Conservation (phyloP, 345 rosid genomes). For the Rubroshorea leprosula region DNA sequence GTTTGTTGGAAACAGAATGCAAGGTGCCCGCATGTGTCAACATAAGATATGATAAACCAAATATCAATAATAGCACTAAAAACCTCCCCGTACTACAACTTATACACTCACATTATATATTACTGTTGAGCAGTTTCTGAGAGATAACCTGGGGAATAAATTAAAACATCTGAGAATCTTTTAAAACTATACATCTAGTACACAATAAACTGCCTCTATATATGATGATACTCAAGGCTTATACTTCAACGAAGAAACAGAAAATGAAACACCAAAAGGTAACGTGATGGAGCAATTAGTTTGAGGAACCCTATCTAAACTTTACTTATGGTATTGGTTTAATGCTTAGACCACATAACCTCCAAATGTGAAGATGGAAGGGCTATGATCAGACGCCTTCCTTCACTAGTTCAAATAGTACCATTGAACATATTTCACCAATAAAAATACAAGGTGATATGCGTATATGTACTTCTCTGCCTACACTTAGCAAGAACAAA, state of each 20-base stretch:
- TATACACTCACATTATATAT: constrained; percentile 44
- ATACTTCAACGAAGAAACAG: background rate
- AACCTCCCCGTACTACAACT: constrained; percentile 90
- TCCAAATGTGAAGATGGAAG: background rate
- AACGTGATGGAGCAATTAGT: background rate
- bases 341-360: background rate
- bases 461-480: background rate
- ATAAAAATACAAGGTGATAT: no score
- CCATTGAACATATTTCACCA: background rate
- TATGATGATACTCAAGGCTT: no score
- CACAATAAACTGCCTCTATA: background rate
- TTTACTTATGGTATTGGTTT: background rate
- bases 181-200: constrained; percentile 2
- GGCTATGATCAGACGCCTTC: background rate
- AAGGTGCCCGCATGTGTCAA: constrained; percentile 42
- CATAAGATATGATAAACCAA: constrained; percentile 64
- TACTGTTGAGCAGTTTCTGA: constrained; percentile 50
- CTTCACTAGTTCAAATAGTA: background rate
- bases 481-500: no score
- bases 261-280: background rate
- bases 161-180: constrained; percentile 11
- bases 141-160: constrained; percentile 55
- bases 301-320: background rate
- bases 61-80: constrained; percentile 49
- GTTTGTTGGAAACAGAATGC: no score